Evolutionary conservation across 805 yeast species (phyloP), one percentile per base, ranked within the genome.

Genomic region (Saturnispora saitoi): DNA sequence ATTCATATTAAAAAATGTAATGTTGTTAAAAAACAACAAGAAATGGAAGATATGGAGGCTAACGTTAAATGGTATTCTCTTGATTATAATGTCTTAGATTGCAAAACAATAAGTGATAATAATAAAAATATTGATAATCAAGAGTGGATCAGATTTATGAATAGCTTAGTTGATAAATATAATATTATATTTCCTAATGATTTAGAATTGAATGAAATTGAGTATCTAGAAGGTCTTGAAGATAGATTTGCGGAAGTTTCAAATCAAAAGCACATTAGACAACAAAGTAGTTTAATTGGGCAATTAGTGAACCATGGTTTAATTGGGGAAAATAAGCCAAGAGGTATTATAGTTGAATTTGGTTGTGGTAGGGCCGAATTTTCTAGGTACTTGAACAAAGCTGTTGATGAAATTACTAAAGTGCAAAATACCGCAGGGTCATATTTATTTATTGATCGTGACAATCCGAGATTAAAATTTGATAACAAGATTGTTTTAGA

Each of bases 301-400:
- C 84, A 84, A 52, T 62, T 89, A 57, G 69, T 72, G 22, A 60
- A 64, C 4, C 53, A 63, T 14, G 60, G 60, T 0, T 58, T 82
- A 7, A 65, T 83, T 34, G 61, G 64, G 1, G 37, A 61, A 2
- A 50, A 55, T 2, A 47, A 56, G 32, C 29, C 46, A 15, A 43
- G 50, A 20, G 45, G 44, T 6, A 65, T 70, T 45, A 77, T 78
- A 59, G 61, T 84, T 28, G 97, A 89, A 64, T 88, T 87, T 69
- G 97, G 97, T 0, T 86, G 95, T 62, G 97, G 97, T 0, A 76
- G 90, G 53, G 95, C 86, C 2, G 96, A 90, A 60, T 71, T 89
- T 22, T 75, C 89, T 1, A 65, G 95, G 50, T 84, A 79, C 56
- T 67, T 86, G 11, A 71, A 64, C 60, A 45, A 67, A 59, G 55